These are phyloP conservation scores for Agaricus blazei DNA, from an alignment of 768 basidiomycete genomes.

Conservation along the genomic window DNA sequence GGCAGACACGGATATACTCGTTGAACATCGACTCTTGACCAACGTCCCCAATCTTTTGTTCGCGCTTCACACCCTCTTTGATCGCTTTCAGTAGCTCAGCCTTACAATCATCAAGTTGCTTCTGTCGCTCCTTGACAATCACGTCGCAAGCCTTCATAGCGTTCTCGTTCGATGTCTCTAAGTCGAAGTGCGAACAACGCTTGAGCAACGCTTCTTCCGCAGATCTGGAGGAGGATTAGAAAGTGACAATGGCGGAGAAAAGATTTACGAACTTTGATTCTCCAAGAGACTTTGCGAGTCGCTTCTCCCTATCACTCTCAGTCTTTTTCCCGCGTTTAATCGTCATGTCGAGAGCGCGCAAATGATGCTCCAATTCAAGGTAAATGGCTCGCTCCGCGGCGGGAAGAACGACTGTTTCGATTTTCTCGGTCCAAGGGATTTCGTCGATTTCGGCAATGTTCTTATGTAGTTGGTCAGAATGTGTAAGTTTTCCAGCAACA, in stretches of 20 bases:
- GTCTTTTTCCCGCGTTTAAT: slow-evolving; percentile 55
- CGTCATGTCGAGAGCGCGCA: slow-evolving; percentile 88
- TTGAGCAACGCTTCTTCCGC: slow-evolving; percentile 93
- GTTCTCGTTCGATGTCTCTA: slow-evolving; percentile 65
- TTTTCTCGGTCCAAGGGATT: slow-evolving; percentile 70
- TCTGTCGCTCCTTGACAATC: slow-evolving; percentile 77
- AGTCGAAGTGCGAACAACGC: slow-evolving; percentile 91
- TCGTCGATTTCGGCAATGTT: slow-evolving; percentile 97
- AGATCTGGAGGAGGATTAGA: slow-evolving; percentile 39
- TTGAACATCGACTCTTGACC: slow-evolving; percentile 75
- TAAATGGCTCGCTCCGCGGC: slow-evolving; percentile 95
- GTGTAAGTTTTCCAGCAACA: not conserved
- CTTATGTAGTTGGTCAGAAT: slow-evolving; percentile 30
- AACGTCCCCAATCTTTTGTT: slow-evolving; percentile 60
- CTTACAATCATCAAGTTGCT: slow-evolving; percentile 77
- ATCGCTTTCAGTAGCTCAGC: slow-evolving; percentile 65
- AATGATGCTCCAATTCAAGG: slow-evolving; percentile 88
- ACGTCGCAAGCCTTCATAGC: slow-evolving; percentile 92
- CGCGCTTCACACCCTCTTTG: slow-evolving; percentile 57
- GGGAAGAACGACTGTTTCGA: slow-evolving; percentile 68
- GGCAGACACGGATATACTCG: slow-evolving; percentile 67
- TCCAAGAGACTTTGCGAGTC: slow-evolving; percentile 82
- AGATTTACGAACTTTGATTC: slow-evolving; percentile 68
- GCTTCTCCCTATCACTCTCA: slow-evolving; percentile 84
- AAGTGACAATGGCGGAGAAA: slow-evolving; percentile 1